Base-by-base conservation (phyloP, 129 eudicot genomes). In the Heracleum sosnowskyi region DNA sequence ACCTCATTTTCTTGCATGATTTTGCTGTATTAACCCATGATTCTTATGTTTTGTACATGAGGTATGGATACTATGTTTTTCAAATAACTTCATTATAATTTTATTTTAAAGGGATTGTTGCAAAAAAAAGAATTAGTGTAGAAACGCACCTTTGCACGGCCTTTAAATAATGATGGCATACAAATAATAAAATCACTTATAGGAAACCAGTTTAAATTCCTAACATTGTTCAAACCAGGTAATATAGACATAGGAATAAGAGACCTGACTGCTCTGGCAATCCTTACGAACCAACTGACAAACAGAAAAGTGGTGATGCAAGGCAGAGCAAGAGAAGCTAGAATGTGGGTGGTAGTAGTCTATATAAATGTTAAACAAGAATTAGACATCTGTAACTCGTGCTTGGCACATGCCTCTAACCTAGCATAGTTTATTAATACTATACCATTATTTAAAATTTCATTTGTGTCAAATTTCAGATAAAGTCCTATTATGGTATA, bases 401-500 rank as follows among this genome's bases (percentile, higher is more conserved):
- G 36, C 70, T 64, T 12, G 35, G 70, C 22, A 31, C 72, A 33
- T 29, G 72, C 24, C 31, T 31, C 39, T 33, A 31, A 66, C 11
- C 46, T 40, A 0, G 3, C 29, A 71, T 39, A 22, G 6, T 37
- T n/a, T 26, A 29, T 72, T 72, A n/a, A n/a, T n/a, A 72, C 45
- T n/a, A 44, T 40, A n/a, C 35, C n/a, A 28, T 4, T 36, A 18
- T 72, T 11, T 39, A 12, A 31, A 40, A 9, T n/a, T 44, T 45
- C 31, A 73, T 44, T 73, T 28, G 33, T 73, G 24, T 73, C 18
- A n/a, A 73, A 62, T 62, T 83, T 44, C 92, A 91, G 98, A 84
- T 94, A 82, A 92, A 82, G 86, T 88, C 99, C 37, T 95, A 95
- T 82, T 95, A 95, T 49, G 97, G 99, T 42, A 81, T 95, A 69